phyloP scores from a whole-genome alignment of 2,329 filamentous ascomycete genomes.

The Cercospora brassicicola region DNA sequence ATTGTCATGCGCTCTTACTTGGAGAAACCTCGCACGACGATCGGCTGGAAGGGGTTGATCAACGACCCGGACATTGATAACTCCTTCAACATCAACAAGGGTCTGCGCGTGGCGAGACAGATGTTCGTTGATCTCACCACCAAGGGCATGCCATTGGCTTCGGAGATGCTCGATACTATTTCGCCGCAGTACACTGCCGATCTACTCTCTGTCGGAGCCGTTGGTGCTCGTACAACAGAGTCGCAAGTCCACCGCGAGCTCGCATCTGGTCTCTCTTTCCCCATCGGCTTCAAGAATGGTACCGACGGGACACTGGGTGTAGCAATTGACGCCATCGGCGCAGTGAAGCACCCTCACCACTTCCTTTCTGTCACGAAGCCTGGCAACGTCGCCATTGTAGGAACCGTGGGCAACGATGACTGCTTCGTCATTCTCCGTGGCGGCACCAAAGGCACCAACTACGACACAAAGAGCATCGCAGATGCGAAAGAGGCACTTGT shows the following conservation, averaged over 20 bases:
- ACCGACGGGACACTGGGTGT: conserved; percentile 88
- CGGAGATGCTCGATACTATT: conserved; percentile 97
- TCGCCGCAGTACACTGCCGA: conserved; percentile 96
- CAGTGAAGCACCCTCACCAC: conserved; percentile 88
- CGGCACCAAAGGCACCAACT: conserved; percentile 92
- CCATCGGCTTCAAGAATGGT: conserved; percentile 98
- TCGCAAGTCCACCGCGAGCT: conserved; percentile 93
- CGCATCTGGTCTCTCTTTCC: conserved; percentile 91
- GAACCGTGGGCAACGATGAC: conserved; percentile 91
- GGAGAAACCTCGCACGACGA: conserved; percentile 95
- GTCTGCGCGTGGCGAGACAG: conserved; percentile 78
- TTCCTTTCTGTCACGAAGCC: conserved; percentile 98
- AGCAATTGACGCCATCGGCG: conserved; percentile 92
- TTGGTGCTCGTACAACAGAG: conserved; percentile 95
- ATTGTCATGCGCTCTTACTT: conserved; percentile 98
- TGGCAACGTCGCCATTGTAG: conserved; percentile 89
- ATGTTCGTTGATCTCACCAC: conserved; percentile 89
- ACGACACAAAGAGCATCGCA: conserved; percentile 78
- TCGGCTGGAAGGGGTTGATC: conserved; percentile 98
- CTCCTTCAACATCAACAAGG: conserved; percentile 99
- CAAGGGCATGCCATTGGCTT: conserved; percentile 93
- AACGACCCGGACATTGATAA: conserved; percentile 99
- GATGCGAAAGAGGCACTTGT: conserved; percentile 77
- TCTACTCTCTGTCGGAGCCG: conserved; percentile 83
- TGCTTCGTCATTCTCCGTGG: conserved; percentile 95